A percentile compares a stretch with the other conserved stretches of the same genome.
Evolutionary conservation across 2,329 filamentous ascomycete genomes (phyloP).

Genomic region (Aspergillus clavatus): DNA sequence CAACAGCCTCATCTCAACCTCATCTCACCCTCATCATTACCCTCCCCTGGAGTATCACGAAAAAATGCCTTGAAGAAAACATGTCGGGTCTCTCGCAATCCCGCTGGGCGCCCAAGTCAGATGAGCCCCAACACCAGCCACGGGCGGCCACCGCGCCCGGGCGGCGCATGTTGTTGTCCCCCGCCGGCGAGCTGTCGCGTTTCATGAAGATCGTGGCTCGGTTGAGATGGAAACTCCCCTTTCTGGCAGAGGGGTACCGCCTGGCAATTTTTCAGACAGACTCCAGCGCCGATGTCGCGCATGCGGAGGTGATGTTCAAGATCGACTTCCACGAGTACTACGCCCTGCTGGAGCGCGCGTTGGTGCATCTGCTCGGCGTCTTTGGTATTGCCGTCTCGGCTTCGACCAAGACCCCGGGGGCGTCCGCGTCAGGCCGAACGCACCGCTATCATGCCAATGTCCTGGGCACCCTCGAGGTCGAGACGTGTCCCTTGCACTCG

Average conservation of each 20-base stretch:
- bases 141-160: constrained; percentile 6
- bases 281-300: constrained; percentile 20
- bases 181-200: constrained; percentile 48
- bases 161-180: constrained; percentile 12
- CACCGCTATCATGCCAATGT: constrained; percentile 69
- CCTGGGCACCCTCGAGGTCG: constrained; percentile 56
- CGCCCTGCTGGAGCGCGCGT: constrained; percentile 64
- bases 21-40: background rate
- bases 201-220: constrained; percentile 59
- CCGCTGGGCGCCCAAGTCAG: constrained; percentile 11
- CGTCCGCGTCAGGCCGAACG: no score
- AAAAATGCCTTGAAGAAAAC: no score
- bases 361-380: constrained; percentile 62
- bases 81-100: constrained; percentile 5
- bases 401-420: constrained; percentile 24
- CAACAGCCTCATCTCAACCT: no score
- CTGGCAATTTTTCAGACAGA: constrained; percentile 42
- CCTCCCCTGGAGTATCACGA: background rate
- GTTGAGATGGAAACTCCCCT: constrained; percentile 60
- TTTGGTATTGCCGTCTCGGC: constrained; percentile 54
- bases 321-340: constrained; percentile 76
- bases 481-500: constrained; percentile 52
- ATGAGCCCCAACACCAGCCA: background rate
- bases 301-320: constrained; percentile 66
- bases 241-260: constrained; percentile 54